A percentile compares a stretch with the other conserved stretches of the same genome.
phyloP scores from a whole-genome alignment of 345 rosid species.

The Erysimum cheiranthoides region DNA sequence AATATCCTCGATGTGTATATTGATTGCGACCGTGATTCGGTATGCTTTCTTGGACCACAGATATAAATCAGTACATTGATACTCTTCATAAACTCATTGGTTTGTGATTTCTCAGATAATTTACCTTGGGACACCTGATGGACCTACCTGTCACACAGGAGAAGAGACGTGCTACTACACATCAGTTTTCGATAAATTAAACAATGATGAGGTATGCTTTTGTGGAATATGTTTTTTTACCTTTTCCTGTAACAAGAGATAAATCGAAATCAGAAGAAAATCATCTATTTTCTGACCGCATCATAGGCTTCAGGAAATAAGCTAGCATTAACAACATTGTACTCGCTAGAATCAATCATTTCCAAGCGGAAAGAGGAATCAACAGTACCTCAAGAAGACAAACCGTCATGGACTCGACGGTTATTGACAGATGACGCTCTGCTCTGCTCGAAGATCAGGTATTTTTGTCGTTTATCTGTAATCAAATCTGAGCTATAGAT shows the following conservation, averaged over 20 bases:
- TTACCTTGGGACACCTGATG: slow-evolving; percentile 90
- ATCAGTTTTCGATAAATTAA: slow-evolving; percentile 54
- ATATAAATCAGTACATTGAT: not conserved
- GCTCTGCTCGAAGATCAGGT: slow-evolving; percentile 86
- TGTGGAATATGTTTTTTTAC: not conserved
- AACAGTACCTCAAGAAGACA: slow-evolving; percentile 57
- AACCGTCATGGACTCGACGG: slow-evolving; percentile 80
- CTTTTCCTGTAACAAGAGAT: not conserved
- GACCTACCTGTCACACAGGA: slow-evolving; percentile 96
- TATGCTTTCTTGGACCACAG: slow-evolving; percentile 43
- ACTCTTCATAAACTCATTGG: not conserved
- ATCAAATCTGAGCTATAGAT: not conserved
- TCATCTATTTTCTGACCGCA: not conserved
- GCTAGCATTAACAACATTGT: slow-evolving; percentile 67
- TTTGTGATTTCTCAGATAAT: slow-evolving; percentile 62
- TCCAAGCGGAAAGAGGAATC: slow-evolving; percentile 69
- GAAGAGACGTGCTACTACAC: slow-evolving; percentile 87
- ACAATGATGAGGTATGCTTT: slow-evolving; percentile 56
- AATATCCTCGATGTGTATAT: slow-evolving; percentile 71
- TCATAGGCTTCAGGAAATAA: slow-evolving; percentile 60
- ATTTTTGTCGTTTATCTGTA: not conserved
- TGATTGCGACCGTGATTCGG: slow-evolving; percentile 89
- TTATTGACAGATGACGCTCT: slow-evolving; percentile 55
- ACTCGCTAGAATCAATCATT: slow-evolving; percentile 72
- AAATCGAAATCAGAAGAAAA: not conserved